Percentiles rank a stretch among this genome's conserved stretches.
phyloP scores from a whole-genome alignment of 139 green algal genomes.

The Spirogloea muscicola region DNA sequence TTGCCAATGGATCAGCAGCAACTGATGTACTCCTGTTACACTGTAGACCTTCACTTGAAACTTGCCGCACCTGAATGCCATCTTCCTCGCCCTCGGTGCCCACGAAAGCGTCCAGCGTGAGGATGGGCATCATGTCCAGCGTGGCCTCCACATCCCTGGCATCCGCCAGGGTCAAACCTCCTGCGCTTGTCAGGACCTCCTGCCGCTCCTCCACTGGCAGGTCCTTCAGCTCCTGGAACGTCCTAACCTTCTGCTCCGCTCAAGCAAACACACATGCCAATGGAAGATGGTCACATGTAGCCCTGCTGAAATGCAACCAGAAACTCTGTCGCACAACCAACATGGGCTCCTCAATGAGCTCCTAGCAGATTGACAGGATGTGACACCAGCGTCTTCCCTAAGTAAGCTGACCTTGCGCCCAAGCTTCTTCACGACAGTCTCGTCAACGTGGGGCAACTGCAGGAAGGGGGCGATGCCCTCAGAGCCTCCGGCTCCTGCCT shows the following conservation, averaged over 20 bases:
- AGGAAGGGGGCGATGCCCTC: conserved; percentile 34
- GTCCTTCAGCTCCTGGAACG: conserved; percentile 37
- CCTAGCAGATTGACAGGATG: too few relatives aligned
- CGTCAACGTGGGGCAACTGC: conserved; percentile 49
- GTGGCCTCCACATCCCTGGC: conserved; percentile 25
- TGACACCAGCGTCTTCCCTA: too few relatives aligned
- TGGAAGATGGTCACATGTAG: too few relatives aligned
- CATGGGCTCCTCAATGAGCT: too few relatives aligned
- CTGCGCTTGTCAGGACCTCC: conserved; percentile 3
- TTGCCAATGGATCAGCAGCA: too few relatives aligned
- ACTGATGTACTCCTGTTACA: too few relatives aligned
- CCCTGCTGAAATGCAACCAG: too few relatives aligned
- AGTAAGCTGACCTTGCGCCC: conserved; percentile 38
- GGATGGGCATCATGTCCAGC: conserved; percentile 10
- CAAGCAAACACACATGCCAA: too few relatives aligned
- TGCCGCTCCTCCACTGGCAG: background rate
- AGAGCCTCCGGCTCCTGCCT: background rate
- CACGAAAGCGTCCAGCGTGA: conserved; percentile 31
- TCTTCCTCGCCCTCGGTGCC: conserved; percentile 40
- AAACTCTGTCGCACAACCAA: too few relatives aligned
- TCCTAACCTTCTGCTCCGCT: conserved; percentile 45
- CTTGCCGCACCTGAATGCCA: too few relatives aligned
- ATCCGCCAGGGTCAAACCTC: background rate
- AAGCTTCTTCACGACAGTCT: conserved; percentile 40
- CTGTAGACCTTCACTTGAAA: too few relatives aligned